Percentiles rank a stretch among this genome's conserved stretches.
Evolutionary conservation across 2,329 filamentous ascomycete species (phyloP).

Genomic region (Colletotrichum lentis): DNA sequence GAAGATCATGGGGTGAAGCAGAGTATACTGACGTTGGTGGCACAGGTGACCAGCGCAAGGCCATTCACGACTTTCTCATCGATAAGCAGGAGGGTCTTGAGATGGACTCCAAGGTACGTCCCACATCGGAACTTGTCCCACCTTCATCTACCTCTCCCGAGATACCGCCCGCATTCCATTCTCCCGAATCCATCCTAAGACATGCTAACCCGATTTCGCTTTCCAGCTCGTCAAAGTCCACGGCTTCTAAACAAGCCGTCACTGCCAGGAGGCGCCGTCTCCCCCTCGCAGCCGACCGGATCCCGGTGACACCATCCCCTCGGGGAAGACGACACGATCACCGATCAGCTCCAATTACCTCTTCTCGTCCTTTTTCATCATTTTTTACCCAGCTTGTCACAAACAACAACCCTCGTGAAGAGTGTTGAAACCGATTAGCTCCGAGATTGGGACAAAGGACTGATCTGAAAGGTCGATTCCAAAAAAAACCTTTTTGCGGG

Average conservation of each 20-base stretch:
- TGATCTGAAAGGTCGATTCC: conserved; percentile 23
- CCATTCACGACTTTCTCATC: conserved; percentile 88
- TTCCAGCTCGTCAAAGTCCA: conserved; percentile 56
- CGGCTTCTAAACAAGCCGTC: conserved; percentile 63
- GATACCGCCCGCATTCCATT: neutral
- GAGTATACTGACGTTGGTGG: neutral
- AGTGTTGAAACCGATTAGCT: neutral
- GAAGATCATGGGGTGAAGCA: neutral
- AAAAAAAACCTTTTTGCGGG: neutral
- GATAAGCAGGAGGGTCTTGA: conserved; percentile 87
- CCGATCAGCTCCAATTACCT: neutral
- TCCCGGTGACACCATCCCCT: conserved; percentile 11
- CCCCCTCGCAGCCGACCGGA: conserved; percentile 36
- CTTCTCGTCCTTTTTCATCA: neutral
- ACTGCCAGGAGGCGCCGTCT: conserved; percentile 48
- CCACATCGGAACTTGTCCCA: neutral
- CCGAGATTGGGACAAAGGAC: neutral
- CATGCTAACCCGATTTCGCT: conserved; percentile 3
- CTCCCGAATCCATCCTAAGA: neutral
- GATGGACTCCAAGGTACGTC: conserved; percentile 74
- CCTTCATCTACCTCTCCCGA: neutral
- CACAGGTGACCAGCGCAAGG: conserved; percentile 85
- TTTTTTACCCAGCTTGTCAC: neutral
- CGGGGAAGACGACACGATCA: conserved; percentile 22
- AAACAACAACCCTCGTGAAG: conserved; percentile 10